Percentiles rank a stretch among this genome's conserved stretches.
These are phyloP conservation scores for Aristolochia californica DNA, from an alignment of 164 flowering plant genomes.

Conservation along the genomic window DNA sequence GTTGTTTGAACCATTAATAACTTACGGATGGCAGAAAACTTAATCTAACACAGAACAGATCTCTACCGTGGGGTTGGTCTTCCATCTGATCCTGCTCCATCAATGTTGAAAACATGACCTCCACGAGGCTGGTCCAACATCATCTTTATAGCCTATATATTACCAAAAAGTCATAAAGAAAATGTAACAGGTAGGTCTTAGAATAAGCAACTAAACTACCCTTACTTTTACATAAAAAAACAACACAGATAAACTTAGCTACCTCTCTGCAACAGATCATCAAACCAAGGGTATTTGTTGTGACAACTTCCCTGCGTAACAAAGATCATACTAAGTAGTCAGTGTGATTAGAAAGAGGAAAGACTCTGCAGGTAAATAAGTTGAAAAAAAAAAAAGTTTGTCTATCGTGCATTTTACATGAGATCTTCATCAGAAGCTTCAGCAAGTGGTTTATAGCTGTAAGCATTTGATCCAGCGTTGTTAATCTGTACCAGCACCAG, in stretches of 20 bases:
- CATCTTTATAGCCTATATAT: constrained; percentile 79
- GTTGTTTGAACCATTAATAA: no score
- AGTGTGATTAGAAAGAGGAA: background rate
- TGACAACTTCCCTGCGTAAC: constrained; percentile 75
- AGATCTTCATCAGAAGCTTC: constrained; percentile 96
- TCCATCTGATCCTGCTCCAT: constrained; percentile 99
- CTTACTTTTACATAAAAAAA: background rate
- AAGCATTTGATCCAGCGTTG: constrained; percentile 98
- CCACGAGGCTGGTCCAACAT: constrained; percentile 80
- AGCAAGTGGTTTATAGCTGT: constrained; percentile 74
- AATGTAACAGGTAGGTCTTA: background rate
- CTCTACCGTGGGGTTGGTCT: constrained; percentile 88
- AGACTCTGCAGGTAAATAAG: background rate
- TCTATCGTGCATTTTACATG: constrained; percentile 34
- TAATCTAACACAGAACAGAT: no score
- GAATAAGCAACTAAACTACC: background rate
- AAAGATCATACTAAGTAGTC: constrained; percentile 4
- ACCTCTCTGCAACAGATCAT: constrained; percentile 99
- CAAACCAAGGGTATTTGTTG: constrained; percentile 89
- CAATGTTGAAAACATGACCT: constrained; percentile 92
- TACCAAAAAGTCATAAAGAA: constrained; percentile 2
- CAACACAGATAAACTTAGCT: constrained; percentile 3
- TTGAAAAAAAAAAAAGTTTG: background rate
- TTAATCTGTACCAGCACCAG: constrained; percentile 72
- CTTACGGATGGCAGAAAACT: no score